Evolutionary conservation across 2,329 filamentous ascomycete species (phyloP), one percentile per base, ranked within the genome.

Genomic region (Hypocrella siamensis): DNA sequence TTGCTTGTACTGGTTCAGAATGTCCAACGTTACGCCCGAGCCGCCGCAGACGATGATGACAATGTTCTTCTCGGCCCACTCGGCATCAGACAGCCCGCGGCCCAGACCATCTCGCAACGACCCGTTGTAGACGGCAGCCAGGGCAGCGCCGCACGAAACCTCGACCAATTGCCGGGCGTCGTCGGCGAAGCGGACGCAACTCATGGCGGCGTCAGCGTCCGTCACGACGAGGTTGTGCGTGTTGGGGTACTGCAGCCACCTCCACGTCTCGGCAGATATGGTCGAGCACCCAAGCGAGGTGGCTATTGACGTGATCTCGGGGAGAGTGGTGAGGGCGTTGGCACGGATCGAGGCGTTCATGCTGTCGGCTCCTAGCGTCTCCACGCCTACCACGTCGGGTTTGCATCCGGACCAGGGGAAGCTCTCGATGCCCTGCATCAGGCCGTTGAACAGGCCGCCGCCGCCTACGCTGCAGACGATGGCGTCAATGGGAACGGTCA

Each of bases 41-140:
- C 80, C 81, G 28, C 88, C 88, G 47, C 88, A 96, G 6, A 94
- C 74, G 17, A 93, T 65, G 32, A 94, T 61, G 2, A 94, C 84
- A 5, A 94, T 69, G 40, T 81, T 82, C 49, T 74, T 79, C 35
- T 67, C 58, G 1, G 62, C 59, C 54, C 67, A 75, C 39, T 83
- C 65, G 21, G 67, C 65, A 19, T 71, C 68, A 1, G 54, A 52
- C 31, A 69, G 31, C 1, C 53, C 60, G 30, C 54, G 44, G 0
- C 77, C 70, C 1, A 85, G 56, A 8, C 72, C 56, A 42, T 64
- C 61, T 46, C 75, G 66, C 45, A 92, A 48, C 26, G 67, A 53
- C 0, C 68, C 73, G 26, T 69, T 70, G 45, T 83, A 84, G 36
- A 65, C 74, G 3, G 71, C 51, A 2, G 78, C 82, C 10, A 93